Base-by-base conservation (phyloP, 495 filamentous ascomycete genomes). In the Chaetomium cochliodes region DNA sequence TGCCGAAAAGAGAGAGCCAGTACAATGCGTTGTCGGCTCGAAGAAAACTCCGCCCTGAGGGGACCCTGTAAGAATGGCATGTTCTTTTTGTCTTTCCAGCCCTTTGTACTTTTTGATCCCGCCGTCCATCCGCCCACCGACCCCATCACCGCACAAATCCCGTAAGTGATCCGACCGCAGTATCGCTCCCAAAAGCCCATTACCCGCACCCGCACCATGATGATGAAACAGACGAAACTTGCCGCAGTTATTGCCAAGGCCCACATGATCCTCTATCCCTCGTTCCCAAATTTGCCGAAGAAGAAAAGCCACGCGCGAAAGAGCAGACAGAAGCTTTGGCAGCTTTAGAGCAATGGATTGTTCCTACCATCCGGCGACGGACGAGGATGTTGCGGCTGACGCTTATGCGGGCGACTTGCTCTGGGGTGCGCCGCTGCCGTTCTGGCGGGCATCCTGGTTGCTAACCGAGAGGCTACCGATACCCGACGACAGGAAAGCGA, bases 401-500 rank as follows among this genome's bases (percentile, higher is more conserved):
- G 22, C 51, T 72, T 85, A 89, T 23, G 85, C 82, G 16, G 86
- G 86, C 58, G 85, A 88, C 74, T 89, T 89, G 81, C 76, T 88
- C 13, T 82, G 79, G 49, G 81, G 80, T 37, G 78, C 80, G n/a
- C 79, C 80, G 20, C 85, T 80, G 44, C 90, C 91, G 69, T 96
- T 94, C 68, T 92, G 89, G 61, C 91, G 86, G 69, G 86, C 85
- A 70, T 92, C 90, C 70, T 92, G 88, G 69, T 93, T 90, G 67
- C 87, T 87, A 73, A 97, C 90, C 13, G 89, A 89, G 61, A 97
- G 79, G 46, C 88, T 86, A 54, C 90, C 88, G 18, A 97, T 86
- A 8, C 91, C 91, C 1, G 86, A 82, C 9, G 90, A 92, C 62
- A 97, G 85, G 81, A 96, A 97, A 37, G 91, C 90, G 71, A 97